Percentiles rank a stretch among this genome's conserved stretches.
Conservation (phyloP, 441 rosid species). For the Corymbia citriodora region DNA sequence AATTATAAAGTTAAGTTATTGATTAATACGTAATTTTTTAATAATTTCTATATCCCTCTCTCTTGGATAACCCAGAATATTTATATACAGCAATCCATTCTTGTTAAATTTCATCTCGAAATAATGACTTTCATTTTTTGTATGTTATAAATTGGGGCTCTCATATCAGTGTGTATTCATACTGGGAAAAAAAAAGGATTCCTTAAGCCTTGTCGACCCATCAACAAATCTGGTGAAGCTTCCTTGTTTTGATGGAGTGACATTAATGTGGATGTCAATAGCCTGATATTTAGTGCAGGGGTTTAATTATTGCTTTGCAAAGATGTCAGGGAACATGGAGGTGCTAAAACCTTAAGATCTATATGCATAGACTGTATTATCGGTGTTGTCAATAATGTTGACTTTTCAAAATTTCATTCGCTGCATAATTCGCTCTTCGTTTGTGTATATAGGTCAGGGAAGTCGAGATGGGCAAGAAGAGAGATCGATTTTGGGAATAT, state of each 20-base stretch:
- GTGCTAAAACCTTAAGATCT: too few species aligned
- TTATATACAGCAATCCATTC: not conserved
- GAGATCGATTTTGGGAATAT: too few species aligned
- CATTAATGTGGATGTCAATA: not conserved
- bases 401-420: too few species aligned
- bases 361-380: too few species aligned
- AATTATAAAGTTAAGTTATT: too few species aligned
- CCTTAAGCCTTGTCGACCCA: not conserved
- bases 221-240: not conserved
- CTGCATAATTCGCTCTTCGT: too few species aligned
- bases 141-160: not conserved
- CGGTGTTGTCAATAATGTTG: too few species aligned
- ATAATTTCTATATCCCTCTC: not conserved
- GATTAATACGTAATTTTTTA: not conserved
- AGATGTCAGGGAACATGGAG: not conserved
- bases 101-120: too few species aligned
- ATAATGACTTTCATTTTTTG: not conserved
- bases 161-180: not conserved
- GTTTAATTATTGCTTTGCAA: not conserved
- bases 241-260: not conserved
- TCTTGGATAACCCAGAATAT: not conserved
- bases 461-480: too few species aligned
- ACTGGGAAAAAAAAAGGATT: not conserved
- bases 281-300: not conserved
- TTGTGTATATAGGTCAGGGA: too few species aligned